These are phyloP conservation scores for Starmerella sp. DNA, from an alignment of 805 yeast species.

Conservation along the genomic window DNA sequence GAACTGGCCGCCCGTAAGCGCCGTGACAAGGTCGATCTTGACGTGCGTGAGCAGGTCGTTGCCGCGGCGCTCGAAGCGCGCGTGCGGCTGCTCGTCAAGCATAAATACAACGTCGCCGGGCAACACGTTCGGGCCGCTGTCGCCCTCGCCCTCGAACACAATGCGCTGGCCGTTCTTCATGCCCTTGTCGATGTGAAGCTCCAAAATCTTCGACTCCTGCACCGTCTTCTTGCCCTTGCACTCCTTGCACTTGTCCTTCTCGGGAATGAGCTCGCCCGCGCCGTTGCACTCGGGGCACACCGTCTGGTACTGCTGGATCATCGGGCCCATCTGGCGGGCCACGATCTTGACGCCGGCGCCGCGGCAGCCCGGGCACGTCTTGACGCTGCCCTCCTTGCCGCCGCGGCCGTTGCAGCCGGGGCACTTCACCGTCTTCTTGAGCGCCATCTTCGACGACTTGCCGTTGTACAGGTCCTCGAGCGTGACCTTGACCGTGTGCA, in stretches of 20 bases:
- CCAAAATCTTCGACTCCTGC: constrained; percentile 81
- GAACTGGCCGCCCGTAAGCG: constrained; percentile 91
- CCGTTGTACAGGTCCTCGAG: constrained; percentile 49
- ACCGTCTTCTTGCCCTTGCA: constrained; percentile 85
- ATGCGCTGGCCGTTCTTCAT: constrained; percentile 90
- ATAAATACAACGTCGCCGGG: constrained; percentile 96
- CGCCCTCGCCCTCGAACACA: constrained; percentile 91
- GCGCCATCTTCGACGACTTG: constrained; percentile 83
- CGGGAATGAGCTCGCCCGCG: constrained; percentile 75
- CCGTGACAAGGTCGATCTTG: constrained; percentile 83
- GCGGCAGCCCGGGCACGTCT: constrained; percentile 74
- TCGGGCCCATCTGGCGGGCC: constrained; percentile 98
- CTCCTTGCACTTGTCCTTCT: constrained; percentile 74
- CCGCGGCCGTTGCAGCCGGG: constrained; percentile 86
- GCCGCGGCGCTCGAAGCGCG: constrained; percentile 72
- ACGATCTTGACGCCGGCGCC: constrained; percentile 88
- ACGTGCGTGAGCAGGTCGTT: constrained; percentile 77
- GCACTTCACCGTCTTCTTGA: constrained; percentile 86
- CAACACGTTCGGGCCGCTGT: constrained; percentile 85
- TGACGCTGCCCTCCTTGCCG: constrained; percentile 84
- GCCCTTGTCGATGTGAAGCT: constrained; percentile 93
- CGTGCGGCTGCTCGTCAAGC: constrained; percentile 82
- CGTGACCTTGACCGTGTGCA: constrained; percentile 72
- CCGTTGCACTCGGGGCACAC: constrained; percentile 89
- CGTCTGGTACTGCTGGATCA: constrained; percentile 96